These are phyloP conservation scores for Aspergillus felis DNA, from an alignment of 2,329 filamentous ascomycete species.

Conservation along the genomic window DNA sequence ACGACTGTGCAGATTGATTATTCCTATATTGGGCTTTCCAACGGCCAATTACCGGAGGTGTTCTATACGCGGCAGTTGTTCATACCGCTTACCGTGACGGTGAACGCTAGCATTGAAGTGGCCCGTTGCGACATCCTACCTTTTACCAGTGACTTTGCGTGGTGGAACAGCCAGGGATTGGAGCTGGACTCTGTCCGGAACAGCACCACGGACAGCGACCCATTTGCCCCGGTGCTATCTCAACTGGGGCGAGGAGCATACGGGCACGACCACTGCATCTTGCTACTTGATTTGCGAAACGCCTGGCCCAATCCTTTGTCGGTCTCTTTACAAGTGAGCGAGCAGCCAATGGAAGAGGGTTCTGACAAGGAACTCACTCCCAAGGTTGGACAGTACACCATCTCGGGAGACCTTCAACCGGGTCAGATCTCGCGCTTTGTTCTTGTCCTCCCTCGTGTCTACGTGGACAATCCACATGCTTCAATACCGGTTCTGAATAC, in stretches of 20 bases:
- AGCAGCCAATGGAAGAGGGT: slow-evolving; percentile 17
- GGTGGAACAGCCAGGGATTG: slow-evolving; percentile 43
- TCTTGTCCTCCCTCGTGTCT: slow-evolving; percentile 70
- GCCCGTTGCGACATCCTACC: slow-evolving; percentile 74
- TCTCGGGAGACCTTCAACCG: slow-evolving; percentile 50
- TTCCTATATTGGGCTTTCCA: slow-evolving; percentile 68
- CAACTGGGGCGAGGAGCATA: slow-evolving; percentile 40
- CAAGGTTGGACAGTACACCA: slow-evolving; percentile 23
- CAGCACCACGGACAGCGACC: slow-evolving; percentile 29
- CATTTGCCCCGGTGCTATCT: slow-evolving; percentile 45
- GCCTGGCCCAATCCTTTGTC: slow-evolving; percentile 79
- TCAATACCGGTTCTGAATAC: slow-evolving; percentile 77
- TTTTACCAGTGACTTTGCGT: slow-evolving; percentile 66
- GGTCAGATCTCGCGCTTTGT: slow-evolving; percentile 68
- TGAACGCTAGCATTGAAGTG: slow-evolving; percentile 86
- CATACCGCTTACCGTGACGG: slow-evolving; percentile 78
- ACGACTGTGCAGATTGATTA: slow-evolving; percentile 83
- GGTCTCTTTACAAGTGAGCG: slow-evolving; percentile 55
- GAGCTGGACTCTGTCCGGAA: slow-evolving; percentile 5
- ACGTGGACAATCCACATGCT: slow-evolving; percentile 70
- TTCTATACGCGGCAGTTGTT: slow-evolving; percentile 84
- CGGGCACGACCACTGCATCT: slow-evolving; percentile 65
- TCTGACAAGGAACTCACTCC: slow-evolving; percentile 15
- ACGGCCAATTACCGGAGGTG: slow-evolving; percentile 63
- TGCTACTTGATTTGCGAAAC: slow-evolving; percentile 82